Conservation (phyloP, 2,329 filamentous ascomycete species). For the Neurospora crassa region DNA sequence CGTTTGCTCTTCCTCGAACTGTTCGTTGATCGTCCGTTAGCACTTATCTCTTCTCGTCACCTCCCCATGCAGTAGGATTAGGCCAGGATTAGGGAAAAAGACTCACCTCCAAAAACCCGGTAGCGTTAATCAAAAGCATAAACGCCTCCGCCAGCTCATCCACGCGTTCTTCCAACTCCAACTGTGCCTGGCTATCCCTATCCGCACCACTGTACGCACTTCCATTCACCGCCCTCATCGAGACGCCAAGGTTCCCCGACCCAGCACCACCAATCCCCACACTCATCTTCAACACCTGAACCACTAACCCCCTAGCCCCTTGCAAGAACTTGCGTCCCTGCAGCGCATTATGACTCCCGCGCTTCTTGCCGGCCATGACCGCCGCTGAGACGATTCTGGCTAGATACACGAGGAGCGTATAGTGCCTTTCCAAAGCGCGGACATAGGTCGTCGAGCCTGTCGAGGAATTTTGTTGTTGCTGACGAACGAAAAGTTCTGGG, state of each 20-base stretch:
- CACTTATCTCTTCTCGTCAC: background rate
- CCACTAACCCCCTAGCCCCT: conserved; percentile 74
- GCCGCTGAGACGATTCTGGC: conserved; percentile 75
- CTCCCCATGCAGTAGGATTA: too few species aligned
- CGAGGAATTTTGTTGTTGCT: conserved; percentile 3
- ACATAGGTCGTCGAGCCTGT: conserved; percentile 11
- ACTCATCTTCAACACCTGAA: conserved; percentile 83
- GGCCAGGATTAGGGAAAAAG: background rate
- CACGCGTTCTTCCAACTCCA: conserved; percentile 49
- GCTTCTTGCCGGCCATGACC: conserved; percentile 49
- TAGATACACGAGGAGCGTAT: conserved; percentile 70
- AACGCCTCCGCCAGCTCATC: conserved; percentile 77
- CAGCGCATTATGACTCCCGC: conserved; percentile 72
- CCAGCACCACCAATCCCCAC: conserved; percentile 57
- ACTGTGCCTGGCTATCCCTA: conserved; percentile 16
- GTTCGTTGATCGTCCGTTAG: background rate
- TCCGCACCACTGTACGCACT: background rate
- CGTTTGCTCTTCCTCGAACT: conserved; percentile 17
- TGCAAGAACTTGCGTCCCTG: conserved; percentile 73
- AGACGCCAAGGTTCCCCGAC: background rate
- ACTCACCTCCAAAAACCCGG: conserved; percentile 77
- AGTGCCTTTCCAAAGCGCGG: conserved; percentile 69
- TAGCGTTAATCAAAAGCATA: conserved; percentile 72
- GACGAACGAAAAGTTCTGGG: conserved; percentile 76
- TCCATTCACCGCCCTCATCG: background rate